phyloP scores from a whole-genome alignment of 2,329 filamentous ascomycete species.

The Pseudocercospora cruenta region DNA sequence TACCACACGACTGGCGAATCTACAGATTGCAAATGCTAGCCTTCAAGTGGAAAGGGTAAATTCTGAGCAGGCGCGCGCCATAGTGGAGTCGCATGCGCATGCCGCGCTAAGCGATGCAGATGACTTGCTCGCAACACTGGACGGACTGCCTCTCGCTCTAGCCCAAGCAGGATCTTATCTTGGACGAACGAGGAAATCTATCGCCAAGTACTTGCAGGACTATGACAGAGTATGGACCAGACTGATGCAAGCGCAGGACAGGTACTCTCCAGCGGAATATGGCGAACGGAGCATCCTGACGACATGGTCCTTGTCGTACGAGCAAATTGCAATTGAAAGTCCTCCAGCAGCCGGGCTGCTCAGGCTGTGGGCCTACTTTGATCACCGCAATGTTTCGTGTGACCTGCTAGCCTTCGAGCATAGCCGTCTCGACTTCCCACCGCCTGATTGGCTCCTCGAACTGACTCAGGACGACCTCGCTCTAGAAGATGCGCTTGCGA shows the following conservation, averaged over 20 bases:
- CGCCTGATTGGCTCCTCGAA: background rate
- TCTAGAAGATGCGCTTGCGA: background rate
- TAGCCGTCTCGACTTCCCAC: background rate
- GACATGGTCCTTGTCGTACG: slow-evolving; percentile 40
- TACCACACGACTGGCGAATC: slow-evolving; percentile 32
- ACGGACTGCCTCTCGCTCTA: slow-evolving; percentile 15
- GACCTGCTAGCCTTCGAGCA: background rate
- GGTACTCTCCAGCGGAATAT: background rate
- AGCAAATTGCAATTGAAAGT: slow-evolving; percentile 33
- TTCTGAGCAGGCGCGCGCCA: slow-evolving; percentile 31
- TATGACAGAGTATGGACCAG: slow-evolving; percentile 10
- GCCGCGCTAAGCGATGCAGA: background rate
- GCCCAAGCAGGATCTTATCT: slow-evolving; percentile 18
- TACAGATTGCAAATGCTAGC: background rate
- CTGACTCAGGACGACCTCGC: background rate
- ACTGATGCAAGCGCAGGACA: background rate
- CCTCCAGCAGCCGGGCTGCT: slow-evolving; percentile 33
- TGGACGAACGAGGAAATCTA: background rate
- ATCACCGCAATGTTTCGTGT: background rate
- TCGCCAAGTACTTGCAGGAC: background rate
- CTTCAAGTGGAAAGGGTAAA: slow-evolving; percentile 21
- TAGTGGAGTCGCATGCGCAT: slow-evolving; percentile 34
- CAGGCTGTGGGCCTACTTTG: slow-evolving; percentile 13
- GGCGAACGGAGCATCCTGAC: slow-evolving; percentile 29
- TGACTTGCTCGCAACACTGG: slow-evolving; percentile 2